phyloP scores from a whole-genome alignment of 2,329 filamentous ascomycete genomes.

The Claviceps capensis region DNA sequence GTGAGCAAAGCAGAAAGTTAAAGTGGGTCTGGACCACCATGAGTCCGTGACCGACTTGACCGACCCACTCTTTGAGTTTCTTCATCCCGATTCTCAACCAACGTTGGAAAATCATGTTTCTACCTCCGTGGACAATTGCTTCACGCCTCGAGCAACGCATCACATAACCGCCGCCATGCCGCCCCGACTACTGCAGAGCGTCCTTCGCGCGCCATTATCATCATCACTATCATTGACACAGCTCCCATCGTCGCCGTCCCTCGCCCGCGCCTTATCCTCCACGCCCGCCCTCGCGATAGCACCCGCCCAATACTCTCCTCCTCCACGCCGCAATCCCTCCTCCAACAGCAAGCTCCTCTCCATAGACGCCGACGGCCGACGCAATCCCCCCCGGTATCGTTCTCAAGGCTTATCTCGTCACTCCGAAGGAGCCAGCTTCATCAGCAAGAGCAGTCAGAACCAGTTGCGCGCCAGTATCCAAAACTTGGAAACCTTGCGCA shows the following conservation, averaged over 20 bases:
- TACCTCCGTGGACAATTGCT: no score
- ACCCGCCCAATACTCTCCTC: constrained; percentile 13
- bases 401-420: background rate
- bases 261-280: constrained; percentile 18
- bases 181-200: constrained; percentile 21
- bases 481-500: constrained; percentile 14
- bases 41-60: background rate
- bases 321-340: constrained; percentile 6
- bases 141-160: no score
- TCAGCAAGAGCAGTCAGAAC: constrained; percentile 9
- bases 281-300: constrained; percentile 12
- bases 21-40: background rate
- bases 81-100: no score
- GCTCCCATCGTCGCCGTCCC: constrained; percentile 1
- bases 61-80: background rate
- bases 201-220: constrained; percentile 9
- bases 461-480: constrained; percentile 22
- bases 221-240: background rate
- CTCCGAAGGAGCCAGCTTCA: constrained; percentile 17
- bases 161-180: constrained; percentile 21
- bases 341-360: constrained; percentile 13
- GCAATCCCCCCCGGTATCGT: constrained; percentile 1
- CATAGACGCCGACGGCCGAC: constrained; percentile 10
- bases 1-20: background rate
- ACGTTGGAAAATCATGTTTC: no score